Conservation (phyloP, 2,329 filamentous ascomycete species). For the Fusarium sp. region DNA sequence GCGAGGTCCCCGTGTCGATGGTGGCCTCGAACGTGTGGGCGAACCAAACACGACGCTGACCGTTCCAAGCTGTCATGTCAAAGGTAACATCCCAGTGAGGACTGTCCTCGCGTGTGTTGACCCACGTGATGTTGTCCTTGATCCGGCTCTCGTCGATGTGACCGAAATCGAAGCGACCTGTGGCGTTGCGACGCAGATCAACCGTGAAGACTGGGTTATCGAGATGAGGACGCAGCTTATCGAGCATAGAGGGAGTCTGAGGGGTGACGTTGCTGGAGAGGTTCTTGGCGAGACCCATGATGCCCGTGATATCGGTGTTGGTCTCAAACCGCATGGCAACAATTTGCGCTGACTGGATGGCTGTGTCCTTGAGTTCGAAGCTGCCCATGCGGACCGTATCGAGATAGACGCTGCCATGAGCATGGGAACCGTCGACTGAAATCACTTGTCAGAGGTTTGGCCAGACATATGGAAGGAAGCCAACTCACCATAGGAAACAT, state of each 20-base stretch:
- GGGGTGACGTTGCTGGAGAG: conserved; percentile 56
- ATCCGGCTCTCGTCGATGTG: conserved; percentile 53
- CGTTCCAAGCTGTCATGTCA: conserved; percentile 53
- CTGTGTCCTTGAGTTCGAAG: conserved; percentile 54
- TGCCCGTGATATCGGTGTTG: conserved; percentile 55
- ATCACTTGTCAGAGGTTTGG: background rate
- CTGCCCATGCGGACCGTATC: conserved; percentile 59
- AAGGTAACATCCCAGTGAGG: conserved; percentile 58
- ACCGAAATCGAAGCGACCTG: conserved; percentile 62
- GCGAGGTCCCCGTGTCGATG: conserved; percentile 72
- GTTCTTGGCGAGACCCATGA: conserved; percentile 61
- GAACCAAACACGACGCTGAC: conserved; percentile 60
- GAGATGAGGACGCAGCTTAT: conserved; percentile 53
- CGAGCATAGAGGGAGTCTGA: conserved; percentile 54
- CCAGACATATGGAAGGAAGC: conserved; percentile 23
- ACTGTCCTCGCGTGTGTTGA: conserved; percentile 46
- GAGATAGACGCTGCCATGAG: conserved; percentile 58
- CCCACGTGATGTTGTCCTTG: conserved; percentile 54
- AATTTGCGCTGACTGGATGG: conserved; percentile 58
- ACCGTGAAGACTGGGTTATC: conserved; percentile 56
- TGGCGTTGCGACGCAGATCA: conserved; percentile 58
- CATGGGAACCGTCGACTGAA: conserved; percentile 54
- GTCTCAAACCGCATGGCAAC: conserved; percentile 55
- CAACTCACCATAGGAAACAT: conserved; percentile 57
- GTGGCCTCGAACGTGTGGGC: conserved; percentile 61